These are phyloP conservation scores for Myrica gale DNA, from an alignment of 306 rosid species.

Conservation along the genomic window DNA sequence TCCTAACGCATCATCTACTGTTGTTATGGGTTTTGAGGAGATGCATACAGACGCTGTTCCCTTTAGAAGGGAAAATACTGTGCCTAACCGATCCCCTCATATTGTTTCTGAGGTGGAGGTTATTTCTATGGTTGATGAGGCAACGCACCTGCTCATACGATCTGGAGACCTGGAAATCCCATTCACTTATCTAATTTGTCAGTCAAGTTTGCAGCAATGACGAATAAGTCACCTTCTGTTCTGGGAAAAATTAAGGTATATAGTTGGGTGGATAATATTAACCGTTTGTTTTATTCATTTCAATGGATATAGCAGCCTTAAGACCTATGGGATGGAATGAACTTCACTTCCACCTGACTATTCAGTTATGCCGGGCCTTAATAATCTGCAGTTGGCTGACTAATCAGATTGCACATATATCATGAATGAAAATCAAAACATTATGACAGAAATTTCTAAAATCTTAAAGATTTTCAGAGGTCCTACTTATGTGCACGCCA, in stretches of 20 bases:
- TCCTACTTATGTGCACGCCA: not conserved
- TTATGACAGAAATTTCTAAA: no score
- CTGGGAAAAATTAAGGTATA: slow-evolving; percentile 80
- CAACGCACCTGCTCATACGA: slow-evolving; percentile 41
- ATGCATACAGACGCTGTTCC: slow-evolving; percentile 32
- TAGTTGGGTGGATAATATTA: slow-evolving; percentile 17
- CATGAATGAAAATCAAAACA: not conserved
- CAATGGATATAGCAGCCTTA: slow-evolving; percentile 14
- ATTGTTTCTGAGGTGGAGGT: slow-evolving; percentile 33
- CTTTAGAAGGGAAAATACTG: slow-evolving; percentile 26
- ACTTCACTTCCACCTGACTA: not conserved
- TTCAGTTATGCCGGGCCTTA: not conserved
- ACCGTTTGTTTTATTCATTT: slow-evolving; percentile 7
- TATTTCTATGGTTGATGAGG: slow-evolving; percentile 40
- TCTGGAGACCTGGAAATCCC: slow-evolving; percentile 62
- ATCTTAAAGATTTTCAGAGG: not conserved
- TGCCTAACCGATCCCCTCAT: slow-evolving; percentile 35
- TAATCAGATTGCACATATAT: not conserved
- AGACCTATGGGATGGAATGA: no score
- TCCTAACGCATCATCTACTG: slow-evolving; percentile 36
- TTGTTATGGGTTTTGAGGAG: slow-evolving; percentile 28
- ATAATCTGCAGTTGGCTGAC: not conserved
- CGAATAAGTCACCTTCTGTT: slow-evolving; percentile 44
- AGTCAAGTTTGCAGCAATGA: slow-evolving; percentile 65
- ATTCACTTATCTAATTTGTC: slow-evolving; percentile 81